Conservation (phyloP, 2,329 filamentous ascomycete genomes). For the Aspergillus pseudoviridinutans region DNA sequence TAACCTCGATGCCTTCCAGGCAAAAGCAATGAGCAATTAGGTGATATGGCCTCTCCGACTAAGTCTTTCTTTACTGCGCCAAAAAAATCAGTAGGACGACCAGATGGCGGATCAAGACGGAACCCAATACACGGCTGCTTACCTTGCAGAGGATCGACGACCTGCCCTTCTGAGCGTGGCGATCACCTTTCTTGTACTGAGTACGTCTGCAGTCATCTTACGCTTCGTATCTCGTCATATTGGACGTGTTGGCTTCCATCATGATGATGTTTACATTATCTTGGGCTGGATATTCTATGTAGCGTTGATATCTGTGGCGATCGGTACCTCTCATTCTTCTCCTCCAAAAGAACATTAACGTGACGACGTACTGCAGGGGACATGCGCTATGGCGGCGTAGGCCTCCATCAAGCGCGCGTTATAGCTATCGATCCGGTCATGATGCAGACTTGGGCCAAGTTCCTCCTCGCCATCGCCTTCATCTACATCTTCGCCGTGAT, state of each 20-base stretch:
- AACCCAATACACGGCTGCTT: neutral
- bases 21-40: neutral
- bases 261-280: conserved; percentile 4
- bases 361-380: neutral
- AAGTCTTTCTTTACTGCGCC: neutral
- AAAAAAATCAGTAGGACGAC: neutral
- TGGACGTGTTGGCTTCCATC: neutral
- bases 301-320: neutral
- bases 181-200: conserved; percentile 1
- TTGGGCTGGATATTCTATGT: neutral
- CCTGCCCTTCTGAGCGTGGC: neutral
- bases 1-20: neutral
- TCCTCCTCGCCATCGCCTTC: neutral
- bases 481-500: conserved; percentile 1
- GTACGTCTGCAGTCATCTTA: neutral
- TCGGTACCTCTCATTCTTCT: neutral
- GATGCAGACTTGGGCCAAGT: neutral
- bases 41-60: neutral
- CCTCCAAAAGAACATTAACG: neutral
- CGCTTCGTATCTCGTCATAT: conserved; percentile 1
- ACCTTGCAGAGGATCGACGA: neutral
- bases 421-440: neutral
- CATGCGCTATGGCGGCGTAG: conserved; percentile 1
- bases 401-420: conserved; percentile 1
- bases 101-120: neutral